Evolutionary conservation across 352 stramenopile genomes (phyloP), one percentile per base, ranked within the genome.

Genomic region (Phytophthora europaea): DNA sequence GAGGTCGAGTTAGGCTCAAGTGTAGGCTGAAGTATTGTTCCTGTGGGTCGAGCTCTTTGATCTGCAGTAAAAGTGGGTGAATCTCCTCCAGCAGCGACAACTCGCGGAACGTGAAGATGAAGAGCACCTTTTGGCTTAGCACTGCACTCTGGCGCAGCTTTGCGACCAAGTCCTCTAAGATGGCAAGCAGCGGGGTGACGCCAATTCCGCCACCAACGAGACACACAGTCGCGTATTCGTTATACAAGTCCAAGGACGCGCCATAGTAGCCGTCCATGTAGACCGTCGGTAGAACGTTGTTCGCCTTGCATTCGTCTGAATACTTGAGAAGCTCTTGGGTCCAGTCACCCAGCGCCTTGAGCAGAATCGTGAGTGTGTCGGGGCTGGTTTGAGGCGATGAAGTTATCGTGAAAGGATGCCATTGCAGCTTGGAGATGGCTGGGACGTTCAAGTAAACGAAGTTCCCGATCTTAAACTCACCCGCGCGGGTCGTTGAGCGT

Each of bases 241-340:
- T 54, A 58, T 85, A 82, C 8, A 34, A 20, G 16, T 74, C 63
- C n/a, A 84, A 40, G 26, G 80, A 84, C 12, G 67, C 33, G 13
- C 74, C 77, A 62, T 89, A 89, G 70, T 69, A 86, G 15, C 78
- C 82, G 50, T 87, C 80, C 61, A 86, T 72, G 33, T 84, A 80
- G 15, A 87, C 50, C 18, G 65, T 64, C 1, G 82, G 79, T 4
- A 65, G 31, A 0, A 57, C 26, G 13, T 65, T 20, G 15, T 72
- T 47, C 3, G 34, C 20, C 16, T 72, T 40, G 57, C 73, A 83
- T 12, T 70, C n/a, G 0, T 77, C 31, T 1, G 75, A 63, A 53
- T 84, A 68, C 15, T 72, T 51, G 16, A 83, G 64, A 6, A 89
- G 67, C 8, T 85, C 53, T 7, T 72, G 26, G 0, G 79, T 86